phyloP scores from a whole-genome alignment of 2,329 filamentous ascomycete species.

The Trichoderma atrobrunneum region DNA sequence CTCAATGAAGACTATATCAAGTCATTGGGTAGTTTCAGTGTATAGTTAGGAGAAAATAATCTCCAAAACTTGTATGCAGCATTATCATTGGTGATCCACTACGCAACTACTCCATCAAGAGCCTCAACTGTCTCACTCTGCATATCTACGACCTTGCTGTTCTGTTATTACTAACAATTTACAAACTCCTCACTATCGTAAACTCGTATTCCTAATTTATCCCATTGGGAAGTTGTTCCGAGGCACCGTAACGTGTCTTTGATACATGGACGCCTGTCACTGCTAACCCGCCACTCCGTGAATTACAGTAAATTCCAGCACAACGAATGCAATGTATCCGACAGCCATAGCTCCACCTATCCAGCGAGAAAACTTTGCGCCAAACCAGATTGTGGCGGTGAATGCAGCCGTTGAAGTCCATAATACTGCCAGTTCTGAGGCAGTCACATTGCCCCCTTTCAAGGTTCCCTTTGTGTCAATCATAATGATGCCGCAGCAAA shows the following conservation, averaged over 20 bases:
- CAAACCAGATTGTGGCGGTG: conserved; percentile 1
- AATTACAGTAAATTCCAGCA: neutral
- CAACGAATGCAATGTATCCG: conserved; percentile 22
- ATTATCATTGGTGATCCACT: neutral
- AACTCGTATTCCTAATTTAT: neutral
- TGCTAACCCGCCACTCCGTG: neutral
- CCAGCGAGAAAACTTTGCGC: neutral
- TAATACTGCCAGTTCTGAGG: neutral
- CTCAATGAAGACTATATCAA: neutral
- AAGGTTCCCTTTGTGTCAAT: neutral
- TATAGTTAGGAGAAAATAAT: neutral
- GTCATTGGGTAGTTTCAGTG: neutral
- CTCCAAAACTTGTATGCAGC: neutral
- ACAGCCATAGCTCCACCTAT: neutral
- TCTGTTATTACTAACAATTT: neutral
- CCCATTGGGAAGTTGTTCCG: neutral
- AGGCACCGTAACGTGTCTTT: neutral
- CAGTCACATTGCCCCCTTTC: neutral
- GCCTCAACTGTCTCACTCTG: neutral
- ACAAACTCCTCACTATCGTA: neutral
- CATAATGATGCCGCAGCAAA: conserved; percentile 43
- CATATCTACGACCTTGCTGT: neutral
- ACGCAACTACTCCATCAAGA: neutral
- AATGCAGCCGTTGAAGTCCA: neutral
- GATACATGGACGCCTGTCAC: neutral